These are phyloP conservation scores for Fraxinus cuspidata DNA, from an alignment of 257 asterid genomes.

Conservation along the genomic window DNA sequence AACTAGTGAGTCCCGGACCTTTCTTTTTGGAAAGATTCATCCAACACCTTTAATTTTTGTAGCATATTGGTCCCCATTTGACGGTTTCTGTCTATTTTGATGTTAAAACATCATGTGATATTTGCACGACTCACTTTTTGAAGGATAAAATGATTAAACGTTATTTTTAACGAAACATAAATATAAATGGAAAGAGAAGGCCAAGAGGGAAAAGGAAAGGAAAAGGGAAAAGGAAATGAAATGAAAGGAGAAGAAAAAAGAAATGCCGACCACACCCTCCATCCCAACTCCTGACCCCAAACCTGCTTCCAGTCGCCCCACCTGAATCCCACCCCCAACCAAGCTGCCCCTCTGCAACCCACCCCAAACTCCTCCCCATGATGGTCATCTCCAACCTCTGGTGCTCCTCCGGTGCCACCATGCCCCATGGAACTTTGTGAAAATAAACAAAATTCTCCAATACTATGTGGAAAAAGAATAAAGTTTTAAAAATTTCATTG, in stretches of 20 bases:
- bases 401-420: not conserved
- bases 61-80: not conserved
- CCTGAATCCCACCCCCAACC: not conserved
- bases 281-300: not conserved
- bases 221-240: too few relatives aligned
- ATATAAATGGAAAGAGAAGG: not conserved
- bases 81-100: not conserved
- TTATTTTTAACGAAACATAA: not conserved
- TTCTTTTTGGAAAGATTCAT: not conserved
- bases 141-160: not conserved
- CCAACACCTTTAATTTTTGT: not conserved
- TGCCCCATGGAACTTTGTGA: not conserved
- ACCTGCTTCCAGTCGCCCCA: not conserved
- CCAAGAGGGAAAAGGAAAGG: not conserved
- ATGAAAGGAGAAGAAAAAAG: not conserved
- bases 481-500: not conserved
- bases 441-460: not conserved
- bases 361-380: not conserved
- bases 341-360: not conserved
- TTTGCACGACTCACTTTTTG: not conserved
- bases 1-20: not conserved
- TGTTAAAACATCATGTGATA: not conserved
- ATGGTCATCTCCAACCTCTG: not conserved
- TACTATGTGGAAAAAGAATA: not conserved
- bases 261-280: not conserved